Evolutionary conservation across 176 grass and related monocot genomes (phyloP).

Genomic region (Raddia distichophylla): DNA sequence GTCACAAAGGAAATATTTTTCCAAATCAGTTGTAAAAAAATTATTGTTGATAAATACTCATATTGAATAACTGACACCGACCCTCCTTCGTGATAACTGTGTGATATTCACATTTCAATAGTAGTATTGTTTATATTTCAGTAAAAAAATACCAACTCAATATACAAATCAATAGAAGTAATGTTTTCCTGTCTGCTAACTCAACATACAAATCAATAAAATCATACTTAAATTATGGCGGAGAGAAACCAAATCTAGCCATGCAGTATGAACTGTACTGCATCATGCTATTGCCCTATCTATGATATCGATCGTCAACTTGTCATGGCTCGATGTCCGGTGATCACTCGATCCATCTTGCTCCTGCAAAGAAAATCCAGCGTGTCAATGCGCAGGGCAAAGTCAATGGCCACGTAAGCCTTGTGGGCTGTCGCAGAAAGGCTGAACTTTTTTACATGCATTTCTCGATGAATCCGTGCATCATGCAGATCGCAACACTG

Average conservation of each 20-base stretch:
- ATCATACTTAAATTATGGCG: background rate
- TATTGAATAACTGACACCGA: background rate
- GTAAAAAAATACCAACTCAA: too few relatives aligned
- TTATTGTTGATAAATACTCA: slow-evolving; percentile 22
- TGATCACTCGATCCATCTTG: slow-evolving; percentile 16
- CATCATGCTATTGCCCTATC: slow-evolving; percentile 1
- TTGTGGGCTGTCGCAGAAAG: slow-evolving; percentile 51
- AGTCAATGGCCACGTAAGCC: slow-evolving; percentile 47
- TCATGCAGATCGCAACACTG: slow-evolving; percentile 16
- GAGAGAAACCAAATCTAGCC: background rate
- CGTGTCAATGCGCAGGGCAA: background rate
- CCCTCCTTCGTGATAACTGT: background rate
- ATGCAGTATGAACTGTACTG: background rate
- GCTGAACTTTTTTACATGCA: slow-evolving; percentile 11
- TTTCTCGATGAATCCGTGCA: slow-evolving; percentile 22
- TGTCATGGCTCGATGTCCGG: background rate
- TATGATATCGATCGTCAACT: slow-evolving; percentile 8
- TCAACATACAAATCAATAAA: background rate
- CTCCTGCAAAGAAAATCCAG: slow-evolving; percentile 34
- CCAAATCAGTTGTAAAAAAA: background rate
- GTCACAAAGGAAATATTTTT: background rate
- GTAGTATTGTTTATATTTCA: background rate
- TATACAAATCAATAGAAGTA: too few relatives aligned
- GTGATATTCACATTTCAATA: background rate
- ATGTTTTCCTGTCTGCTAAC: background rate